Evolutionary conservation across 306 rosid species (phyloP).

Genomic region (Comarum palustre): DNA sequence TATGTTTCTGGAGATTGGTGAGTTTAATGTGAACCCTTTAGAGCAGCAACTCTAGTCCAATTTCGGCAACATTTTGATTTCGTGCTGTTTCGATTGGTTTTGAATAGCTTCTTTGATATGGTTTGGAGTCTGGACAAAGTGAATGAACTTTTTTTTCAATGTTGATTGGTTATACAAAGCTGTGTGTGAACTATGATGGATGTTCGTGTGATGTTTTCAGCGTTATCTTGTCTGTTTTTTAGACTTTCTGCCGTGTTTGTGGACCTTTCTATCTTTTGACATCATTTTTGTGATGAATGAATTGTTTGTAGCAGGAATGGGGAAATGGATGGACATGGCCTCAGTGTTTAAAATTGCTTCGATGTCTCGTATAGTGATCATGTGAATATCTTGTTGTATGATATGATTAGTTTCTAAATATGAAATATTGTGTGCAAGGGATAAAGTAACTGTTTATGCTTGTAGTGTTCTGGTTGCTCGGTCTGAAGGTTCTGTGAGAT

Average conservation of each 20-base stretch:
- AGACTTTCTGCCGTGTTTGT: not conserved
- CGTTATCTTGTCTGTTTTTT: not conserved
- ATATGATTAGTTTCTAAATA: not conserved
- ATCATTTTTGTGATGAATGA: not conserved
- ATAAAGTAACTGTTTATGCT: not conserved
- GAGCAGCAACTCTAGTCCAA: not conserved
- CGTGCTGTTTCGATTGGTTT: not conserved
- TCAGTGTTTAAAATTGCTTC: not conserved
- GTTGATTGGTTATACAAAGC: not conserved
- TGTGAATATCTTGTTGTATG: not conserved
- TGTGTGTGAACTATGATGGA: not conserved
- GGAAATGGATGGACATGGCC: not conserved
- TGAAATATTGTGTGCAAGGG: not conserved
- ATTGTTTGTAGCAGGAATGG: not conserved
- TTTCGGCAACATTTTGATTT: not conserved
- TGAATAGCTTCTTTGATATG: not conserved
- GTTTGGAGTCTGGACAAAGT: not conserved
- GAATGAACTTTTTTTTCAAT: not conserved
- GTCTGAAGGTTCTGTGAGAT: not conserved
- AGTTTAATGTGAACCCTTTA: constrained; percentile 15
- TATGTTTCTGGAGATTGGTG: constrained; percentile 92
- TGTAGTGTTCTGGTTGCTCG: not conserved
- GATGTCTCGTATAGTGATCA: not conserved
- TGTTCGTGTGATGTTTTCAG: not conserved
- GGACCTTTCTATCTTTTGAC: not conserved